Evolutionary conservation across 371 early-diverging fungal genomes (phyloP), one percentile per base, ranked within the genome.

Genomic region (Vairimorpha apis): DNA sequence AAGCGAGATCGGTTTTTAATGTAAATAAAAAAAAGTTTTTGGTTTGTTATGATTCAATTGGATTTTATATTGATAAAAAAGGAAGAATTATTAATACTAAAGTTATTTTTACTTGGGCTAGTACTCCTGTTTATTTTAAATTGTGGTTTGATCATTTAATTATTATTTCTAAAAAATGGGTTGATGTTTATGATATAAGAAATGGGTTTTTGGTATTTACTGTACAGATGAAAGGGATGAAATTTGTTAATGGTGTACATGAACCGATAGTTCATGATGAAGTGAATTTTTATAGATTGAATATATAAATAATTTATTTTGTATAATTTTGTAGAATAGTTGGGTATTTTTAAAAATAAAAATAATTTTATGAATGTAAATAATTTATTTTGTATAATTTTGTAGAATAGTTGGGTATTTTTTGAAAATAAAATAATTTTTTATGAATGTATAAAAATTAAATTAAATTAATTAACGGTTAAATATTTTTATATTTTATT

Each of bases 71-170:
- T 41, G 79, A 83, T 62, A 44, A 25, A 27, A 47, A 37, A 32
- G 84, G 84, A n/a, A 60, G 55, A 33, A 59, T 68, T 12, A 76
- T 64, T 32, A 58, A 72, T 13, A 55, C 56, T 29, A 29, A 75
- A 32, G 33, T 81, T 8, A 41, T 76, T 14, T 83, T 82, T 68
- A 64, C 67, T 16, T 83, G 83, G 83, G 64, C 78, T 16, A 66
- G 45, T 25, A 38, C 4, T 3, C 77, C 67, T 32, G 7, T 58
- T 33, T 41, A 69, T 25, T 79, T 79, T 41, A 67, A 65, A 47
- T n/a, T 79, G 13, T 63, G 35, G 30, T 25, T 47, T 18, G 51
- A 47, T 5, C 33, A 65, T 7, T 43, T 79, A 12, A 45, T 75
- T 1, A 37, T 49, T 13, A 8, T 79, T 44, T 43, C 64, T 23